Evolutionary conservation across 441 rosid species (phyloP).

Genomic region (Erodium moschatum): DNA sequence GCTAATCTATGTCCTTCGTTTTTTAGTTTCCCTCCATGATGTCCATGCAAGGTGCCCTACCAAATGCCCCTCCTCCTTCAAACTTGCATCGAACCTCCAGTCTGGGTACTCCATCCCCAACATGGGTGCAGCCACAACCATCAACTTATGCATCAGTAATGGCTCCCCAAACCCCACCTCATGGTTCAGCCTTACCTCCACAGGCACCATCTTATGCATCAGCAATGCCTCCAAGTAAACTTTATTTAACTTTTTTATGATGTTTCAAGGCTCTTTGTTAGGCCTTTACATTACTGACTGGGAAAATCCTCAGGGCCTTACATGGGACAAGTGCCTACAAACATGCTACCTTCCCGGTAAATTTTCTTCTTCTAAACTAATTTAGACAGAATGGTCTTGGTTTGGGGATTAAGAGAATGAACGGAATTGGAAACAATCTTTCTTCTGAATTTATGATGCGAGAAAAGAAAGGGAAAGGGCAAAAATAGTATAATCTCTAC

Average conservation of each 20-base stretch:
- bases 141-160: slow-evolving; percentile 37
- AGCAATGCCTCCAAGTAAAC: slow-evolving; percentile 40
- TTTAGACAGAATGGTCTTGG: neutral
- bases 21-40: slow-evolving; percentile 72
- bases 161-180: slow-evolving; percentile 19
- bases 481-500: neutral
- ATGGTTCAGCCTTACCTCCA: slow-evolving; percentile 30
- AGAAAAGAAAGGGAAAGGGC: neutral
- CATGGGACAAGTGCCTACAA: slow-evolving; percentile 32
- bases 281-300: slow-evolving; percentile 17
- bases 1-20: slow-evolving; percentile 11
- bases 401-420: neutral
- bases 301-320: slow-evolving; percentile 39
- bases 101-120: slow-evolving; percentile 33
- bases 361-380: neutral
- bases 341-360: slow-evolving; percentile 37
- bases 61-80: slow-evolving; percentile 34
- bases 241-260: neutral
- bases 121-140: slow-evolving; percentile 52
- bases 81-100: slow-evolving; percentile 36
- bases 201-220: slow-evolving; percentile 23
- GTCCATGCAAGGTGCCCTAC: slow-evolving; percentile 58
- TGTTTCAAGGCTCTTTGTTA: neutral
- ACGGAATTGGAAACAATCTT: neutral
- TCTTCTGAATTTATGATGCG: neutral